These are phyloP conservation scores for Gliomastix tumulicola DNA, from an alignment of 2,329 filamentous ascomycete species.

Conservation along the genomic window DNA sequence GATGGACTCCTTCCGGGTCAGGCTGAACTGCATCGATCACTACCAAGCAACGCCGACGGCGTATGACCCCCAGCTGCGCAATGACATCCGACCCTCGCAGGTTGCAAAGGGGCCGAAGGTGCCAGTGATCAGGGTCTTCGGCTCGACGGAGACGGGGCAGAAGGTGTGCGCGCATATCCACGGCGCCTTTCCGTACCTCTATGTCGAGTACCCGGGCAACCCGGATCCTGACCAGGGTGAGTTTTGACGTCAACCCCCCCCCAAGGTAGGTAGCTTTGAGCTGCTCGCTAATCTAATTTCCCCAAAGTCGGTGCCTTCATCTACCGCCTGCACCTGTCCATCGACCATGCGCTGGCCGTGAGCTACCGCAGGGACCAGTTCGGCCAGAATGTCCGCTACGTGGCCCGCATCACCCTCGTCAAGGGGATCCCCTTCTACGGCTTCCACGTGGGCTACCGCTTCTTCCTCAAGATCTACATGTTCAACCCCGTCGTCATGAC, in stretches of 20 bases:
- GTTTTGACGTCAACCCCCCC: no score
- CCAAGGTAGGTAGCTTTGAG: no score
- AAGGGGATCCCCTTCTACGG: constrained; percentile 96
- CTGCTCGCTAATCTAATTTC: no score
- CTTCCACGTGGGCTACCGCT: constrained; percentile 84
- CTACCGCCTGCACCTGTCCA: constrained; percentile 71
- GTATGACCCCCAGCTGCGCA: constrained; percentile 74
- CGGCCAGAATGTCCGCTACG: constrained; percentile 61
- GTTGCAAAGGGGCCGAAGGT: constrained; percentile 62
- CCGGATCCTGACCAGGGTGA: constrained; percentile 61
- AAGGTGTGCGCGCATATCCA: constrained; percentile 96
- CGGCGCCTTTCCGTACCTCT: constrained; percentile 94
- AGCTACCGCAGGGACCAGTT: constrained; percentile 75
- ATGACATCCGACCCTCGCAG: constrained; percentile 52
- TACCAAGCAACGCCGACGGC: constrained; percentile 76
- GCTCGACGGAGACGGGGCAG: constrained; percentile 87
- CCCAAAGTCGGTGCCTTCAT: constrained; percentile 66
- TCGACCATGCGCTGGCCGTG: constrained; percentile 82
- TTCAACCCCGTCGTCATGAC: constrained; percentile 82
- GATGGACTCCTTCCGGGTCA: constrained; percentile 75
- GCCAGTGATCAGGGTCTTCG: constrained; percentile 85
- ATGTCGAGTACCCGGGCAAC: constrained; percentile 73
- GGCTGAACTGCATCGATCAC: constrained; percentile 92
- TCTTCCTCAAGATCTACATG: constrained; percentile 92
- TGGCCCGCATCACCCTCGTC: constrained; percentile 84